Base-by-base conservation (phyloP, 192 early-diverging fungal genomes). In the Thamnidium elegans region DNA sequence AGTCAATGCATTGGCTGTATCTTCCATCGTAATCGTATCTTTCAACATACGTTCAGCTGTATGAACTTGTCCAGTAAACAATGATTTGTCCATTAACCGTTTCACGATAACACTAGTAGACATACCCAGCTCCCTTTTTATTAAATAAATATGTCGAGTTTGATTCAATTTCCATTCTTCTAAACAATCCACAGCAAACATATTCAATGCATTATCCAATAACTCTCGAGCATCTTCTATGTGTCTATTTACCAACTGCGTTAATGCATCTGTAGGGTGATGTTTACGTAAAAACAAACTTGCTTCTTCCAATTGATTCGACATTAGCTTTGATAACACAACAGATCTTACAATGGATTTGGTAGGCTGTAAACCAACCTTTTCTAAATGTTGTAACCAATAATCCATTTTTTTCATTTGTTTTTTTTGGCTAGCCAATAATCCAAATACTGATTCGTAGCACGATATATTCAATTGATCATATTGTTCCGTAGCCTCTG, bases 171-270 rank as follows among this genome's bases (percentile, higher is more conserved):
- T 19, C 63, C 63, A 64, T 3, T 4, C 39, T 19, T 54, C 17
- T n/a, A 64, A n/a, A 23, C 30, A 34, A 9, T 54, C 50, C 1
- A 42, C 39, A 34, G 34, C 48, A 64, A 45, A 64, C 9, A 42
- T 13, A 53, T 53, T 39, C 39, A 64, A 42, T 31, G 42, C 63
- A 51, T 52, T 53, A 17, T 64, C 63, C 51, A 64, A 8, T 36
- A 64, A 54, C 3, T 50, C 63, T 3, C 14, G 36, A 2, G 8
- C 10, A 13, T 59, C 58, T 23, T 31, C 11, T 10, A 10, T 39
- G 8, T 45, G 36, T 14, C 39, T n/a, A 43, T 19, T 15, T 1
- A 59, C 43, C 58, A 59, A 15, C 17, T 44, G 39, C 21, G 39
- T 23, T 13, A 59, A 44, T 7, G 42, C 39, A 11, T 43, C 19